Percentiles rank a stretch among this genome's conserved stretches.
Evolutionary conservation across 1,284 basidiomycete species (phyloP).

Genomic region (Puccinia novopanici): DNA sequence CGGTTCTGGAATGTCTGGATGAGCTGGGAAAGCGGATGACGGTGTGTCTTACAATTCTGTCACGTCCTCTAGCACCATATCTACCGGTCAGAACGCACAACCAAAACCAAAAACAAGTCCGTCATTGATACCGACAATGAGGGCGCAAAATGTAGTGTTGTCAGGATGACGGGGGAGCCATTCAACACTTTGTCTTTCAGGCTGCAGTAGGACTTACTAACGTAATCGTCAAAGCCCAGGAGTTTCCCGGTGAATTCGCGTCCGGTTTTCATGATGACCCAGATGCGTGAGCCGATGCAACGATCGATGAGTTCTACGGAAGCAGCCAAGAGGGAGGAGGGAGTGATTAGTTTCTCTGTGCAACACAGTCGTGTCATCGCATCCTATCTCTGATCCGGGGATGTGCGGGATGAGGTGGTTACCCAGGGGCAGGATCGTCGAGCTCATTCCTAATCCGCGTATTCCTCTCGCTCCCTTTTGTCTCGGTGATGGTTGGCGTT

Average conservation of each 20-base stretch:
- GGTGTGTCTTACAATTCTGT: conserved; percentile 58
- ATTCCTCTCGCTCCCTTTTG: background rate
- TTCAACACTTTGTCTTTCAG: background rate
- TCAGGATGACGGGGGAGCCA: background rate
- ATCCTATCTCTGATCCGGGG: background rate
- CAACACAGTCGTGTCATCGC: too few species aligned
- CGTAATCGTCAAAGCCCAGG: conserved; percentile 60
- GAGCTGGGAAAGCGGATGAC: background rate
- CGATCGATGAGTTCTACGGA: conserved; percentile 58
- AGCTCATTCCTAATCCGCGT: conserved; percentile 11
- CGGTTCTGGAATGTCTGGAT: background rate
- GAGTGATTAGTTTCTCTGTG: background rate
- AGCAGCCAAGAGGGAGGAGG: background rate
- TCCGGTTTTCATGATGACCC: conserved; percentile 60
- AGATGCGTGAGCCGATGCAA: conserved; percentile 59
- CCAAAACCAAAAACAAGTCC: background rate
- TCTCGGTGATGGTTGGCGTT: too few species aligned
- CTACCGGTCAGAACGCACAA: conserved; percentile 50
- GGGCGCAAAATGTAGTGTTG: too few species aligned
- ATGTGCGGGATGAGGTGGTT: background rate
- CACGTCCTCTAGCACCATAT: conserved; percentile 60
- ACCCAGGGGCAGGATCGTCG: conserved; percentile 34
- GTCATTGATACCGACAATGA: too few species aligned
- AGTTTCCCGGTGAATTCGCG: conserved; percentile 59
- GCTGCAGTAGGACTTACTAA: conserved; percentile 56